Evolutionary conservation across 805 yeast genomes (phyloP).

Genomic region (Candida sphagnicola): DNA sequence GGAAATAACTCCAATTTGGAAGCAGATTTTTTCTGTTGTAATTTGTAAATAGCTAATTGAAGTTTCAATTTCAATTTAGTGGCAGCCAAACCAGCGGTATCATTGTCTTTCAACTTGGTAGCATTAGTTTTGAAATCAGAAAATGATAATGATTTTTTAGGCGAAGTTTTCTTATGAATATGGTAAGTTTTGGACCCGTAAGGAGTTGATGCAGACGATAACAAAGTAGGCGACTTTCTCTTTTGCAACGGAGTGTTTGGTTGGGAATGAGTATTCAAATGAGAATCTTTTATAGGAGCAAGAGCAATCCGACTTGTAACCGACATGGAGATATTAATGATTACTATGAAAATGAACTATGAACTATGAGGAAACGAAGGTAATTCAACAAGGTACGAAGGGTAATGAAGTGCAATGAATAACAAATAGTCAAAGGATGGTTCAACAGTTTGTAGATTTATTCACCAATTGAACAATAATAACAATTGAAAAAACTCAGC

Average conservation of each 20-base stretch:
- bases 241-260: slow-evolving; percentile 5
- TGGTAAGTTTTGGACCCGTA: neutral
- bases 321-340: slow-evolving; percentile 6
- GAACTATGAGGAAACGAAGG: too few relatives aligned
- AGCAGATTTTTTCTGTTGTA: slow-evolving; percentile 18
- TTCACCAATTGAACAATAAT: too few relatives aligned
- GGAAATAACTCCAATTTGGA: neutral
- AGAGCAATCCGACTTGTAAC: slow-evolving; percentile 29
- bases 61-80: slow-evolving; percentile 40
- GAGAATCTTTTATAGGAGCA: slow-evolving; percentile 31
- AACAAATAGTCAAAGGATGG: too few relatives aligned
- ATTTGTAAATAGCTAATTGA: slow-evolving; percentile 38
- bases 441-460: too few relatives aligned
- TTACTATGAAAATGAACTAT: neutral
- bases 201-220: neutral
- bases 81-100: slow-evolving; percentile 38
- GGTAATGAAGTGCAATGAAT: too few relatives aligned
- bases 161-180: slow-evolving; percentile 1
- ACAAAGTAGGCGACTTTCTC: neutral
- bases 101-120: slow-evolving; percentile 12
- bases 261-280: slow-evolving; percentile 15
- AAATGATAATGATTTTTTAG: slow-evolving; percentile 14
- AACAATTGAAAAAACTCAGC: too few relatives aligned
- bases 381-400: neutral
- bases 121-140: slow-evolving; percentile 16